phyloP scores from a whole-genome alignment of 805 yeast genomes.

The Myxozyma nipponensis region DNA sequence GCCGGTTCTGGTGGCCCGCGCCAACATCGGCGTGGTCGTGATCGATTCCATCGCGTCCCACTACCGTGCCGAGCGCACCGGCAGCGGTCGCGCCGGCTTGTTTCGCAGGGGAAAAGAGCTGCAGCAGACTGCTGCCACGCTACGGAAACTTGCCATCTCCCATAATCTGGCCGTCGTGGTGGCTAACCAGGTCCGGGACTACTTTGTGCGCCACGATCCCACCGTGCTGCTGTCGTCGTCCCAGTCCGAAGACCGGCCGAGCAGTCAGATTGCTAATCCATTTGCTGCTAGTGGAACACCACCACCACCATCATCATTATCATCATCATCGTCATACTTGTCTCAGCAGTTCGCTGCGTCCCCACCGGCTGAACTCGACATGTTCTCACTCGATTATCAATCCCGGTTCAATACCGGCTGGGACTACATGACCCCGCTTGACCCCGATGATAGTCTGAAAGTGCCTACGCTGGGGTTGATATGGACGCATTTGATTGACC shows the following conservation, averaged over 20 bases:
- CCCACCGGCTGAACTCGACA: slow-evolving; percentile 28
- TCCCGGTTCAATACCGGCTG: slow-evolving; percentile 73
- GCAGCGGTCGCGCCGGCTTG: slow-evolving; percentile 31
- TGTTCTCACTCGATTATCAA: slow-evolving; percentile 57
- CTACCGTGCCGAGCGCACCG: slow-evolving; percentile 52
- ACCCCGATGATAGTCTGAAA: slow-evolving; percentile 23
- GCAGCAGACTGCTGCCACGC: slow-evolving; percentile 42
- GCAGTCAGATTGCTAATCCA: not conserved
- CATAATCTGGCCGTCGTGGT: slow-evolving; percentile 59
- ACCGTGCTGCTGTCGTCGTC: not conserved
- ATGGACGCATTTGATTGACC: slow-evolving; percentile 52
- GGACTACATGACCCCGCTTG: slow-evolving; percentile 46
- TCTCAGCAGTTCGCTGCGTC: not conserved
- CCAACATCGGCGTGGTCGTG: slow-evolving; percentile 52
- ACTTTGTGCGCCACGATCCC: slow-evolving; percentile 4
- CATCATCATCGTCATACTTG: not conserved
- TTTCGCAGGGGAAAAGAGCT: slow-evolving; percentile 33
- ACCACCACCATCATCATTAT: not conserved
- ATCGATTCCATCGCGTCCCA: slow-evolving; percentile 79
- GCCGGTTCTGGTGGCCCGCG: slow-evolving; percentile 50
- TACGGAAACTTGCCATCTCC: slow-evolving; percentile 48
- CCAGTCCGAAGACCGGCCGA: not conserved
- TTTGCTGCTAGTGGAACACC: not conserved
- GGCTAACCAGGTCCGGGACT: slow-evolving; percentile 77
- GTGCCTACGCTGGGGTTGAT: slow-evolving; percentile 54